Evolutionary conservation across 2,329 filamentous ascomycete genomes (phyloP), one percentile per base, ranked within the genome.

Genomic region (Xylariaceae sp.): DNA sequence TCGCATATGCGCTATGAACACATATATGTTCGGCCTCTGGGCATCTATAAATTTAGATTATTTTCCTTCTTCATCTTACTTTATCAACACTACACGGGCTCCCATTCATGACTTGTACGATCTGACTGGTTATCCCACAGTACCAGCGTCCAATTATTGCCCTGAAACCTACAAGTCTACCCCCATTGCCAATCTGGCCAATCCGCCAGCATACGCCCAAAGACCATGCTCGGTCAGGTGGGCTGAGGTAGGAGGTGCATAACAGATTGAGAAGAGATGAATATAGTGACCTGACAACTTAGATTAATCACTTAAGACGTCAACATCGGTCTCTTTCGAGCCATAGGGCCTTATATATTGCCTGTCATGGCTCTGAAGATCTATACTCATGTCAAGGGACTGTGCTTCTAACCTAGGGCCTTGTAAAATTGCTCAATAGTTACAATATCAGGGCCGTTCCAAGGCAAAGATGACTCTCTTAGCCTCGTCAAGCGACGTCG

Each of bases 401-500:
- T 39, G 44, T 40, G 32, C 33, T 40, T 40, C 44, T 40, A 48
- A 40, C 44, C 18, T 29, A 30, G 44, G 35, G 23, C 26, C n/a
- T 36, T 35, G 33, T 29, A 16, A 32, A 37, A 29, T 37, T 40
- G 24, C 24, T 15, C 11, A 29, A 46, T 39, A 48, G 44, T 48
- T 32, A 40, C 44, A 48, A 42, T 43, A 42, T 50, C 24, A 50
- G 21, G 27, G 36, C n/a, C 37, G 30, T 50, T 36, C 23, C 18
- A 41, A 43, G 47, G 47, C 47, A 35, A 50, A 27, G 18, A 50
- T 50, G 37, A 6, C 21, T 50, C 47, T 50, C 27, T 37, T 43
- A 37, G 47, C 39, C 47, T 43, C 47, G 27, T 50, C 47, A 26
- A 50, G 36, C 39, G 47, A 50, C 36, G 47, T 36, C 36, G 37